Evolutionary conservation across 352 stramenopile genomes (phyloP).

Genomic region (Phytophthora chlamydospora): DNA sequence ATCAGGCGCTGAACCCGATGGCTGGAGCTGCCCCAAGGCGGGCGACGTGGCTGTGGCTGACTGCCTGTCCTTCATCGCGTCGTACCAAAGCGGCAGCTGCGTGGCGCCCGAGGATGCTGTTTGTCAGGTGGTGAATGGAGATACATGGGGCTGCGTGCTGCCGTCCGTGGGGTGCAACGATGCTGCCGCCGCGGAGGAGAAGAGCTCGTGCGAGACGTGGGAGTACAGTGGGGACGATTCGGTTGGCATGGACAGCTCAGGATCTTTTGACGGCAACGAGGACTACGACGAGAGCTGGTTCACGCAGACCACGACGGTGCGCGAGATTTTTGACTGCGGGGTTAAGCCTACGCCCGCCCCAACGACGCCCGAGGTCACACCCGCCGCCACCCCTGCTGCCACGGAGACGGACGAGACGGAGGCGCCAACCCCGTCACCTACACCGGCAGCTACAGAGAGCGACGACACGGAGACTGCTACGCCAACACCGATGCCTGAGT

Average conservation of each 20-base stretch:
- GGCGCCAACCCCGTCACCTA: background rate
- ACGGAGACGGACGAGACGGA: slow-evolving; percentile 1
- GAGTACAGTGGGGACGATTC: slow-evolving; percentile 12
- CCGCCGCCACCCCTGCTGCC: slow-evolving; percentile 5
- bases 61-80: slow-evolving; percentile 29
- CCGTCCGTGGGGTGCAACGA: slow-evolving; percentile 23
- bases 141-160: slow-evolving; percentile 35
- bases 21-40: slow-evolving; percentile 19
- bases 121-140: slow-evolving; percentile 7
- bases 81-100: slow-evolving; percentile 19
- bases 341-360: slow-evolving; percentile 10
- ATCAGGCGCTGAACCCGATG: slow-evolving; percentile 15
- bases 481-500: background rate
- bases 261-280: slow-evolving; percentile 9
- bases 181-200: background rate
- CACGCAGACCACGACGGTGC: slow-evolving; percentile 12
- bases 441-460: background rate
- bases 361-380: slow-evolving; percentile 10
- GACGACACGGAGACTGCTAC: background rate
- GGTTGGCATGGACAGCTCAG: slow-evolving; percentile 14
- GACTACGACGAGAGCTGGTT: slow-evolving; percentile 19
- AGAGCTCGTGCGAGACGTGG: slow-evolving; percentile 12
- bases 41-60: slow-evolving; percentile 19
- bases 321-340: slow-evolving; percentile 11
- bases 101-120: slow-evolving; percentile 28